These are phyloP conservation scores for Dioscorea cayenensis DNA, from an alignment of 116 monocot species.

Conservation along the genomic window DNA sequence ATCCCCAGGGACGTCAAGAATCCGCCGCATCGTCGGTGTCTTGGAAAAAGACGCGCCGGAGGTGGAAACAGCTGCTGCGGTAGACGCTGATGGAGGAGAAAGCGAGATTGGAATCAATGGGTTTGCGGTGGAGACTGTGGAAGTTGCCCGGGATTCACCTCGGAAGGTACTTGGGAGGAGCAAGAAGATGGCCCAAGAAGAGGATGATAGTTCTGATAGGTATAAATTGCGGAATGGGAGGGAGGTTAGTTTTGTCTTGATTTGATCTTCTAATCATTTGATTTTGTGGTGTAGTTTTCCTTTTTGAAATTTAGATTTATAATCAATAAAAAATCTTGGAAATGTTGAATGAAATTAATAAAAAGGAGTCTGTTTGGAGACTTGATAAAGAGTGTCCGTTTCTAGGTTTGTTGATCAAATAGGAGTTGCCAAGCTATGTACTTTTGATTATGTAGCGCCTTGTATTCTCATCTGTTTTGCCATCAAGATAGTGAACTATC, in stretches of 20 bases:
- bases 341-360: too few relatives aligned
- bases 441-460: too few relatives aligned
- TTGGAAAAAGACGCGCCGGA: constrained; percentile 10
- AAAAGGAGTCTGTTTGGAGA: too few relatives aligned
- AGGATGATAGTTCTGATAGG: constrained; percentile 12
- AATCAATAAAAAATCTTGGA: too few relatives aligned
- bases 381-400: too few relatives aligned
- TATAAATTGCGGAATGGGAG: constrained; percentile 47
- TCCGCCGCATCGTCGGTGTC: constrained; percentile 4
- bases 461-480: not conserved
- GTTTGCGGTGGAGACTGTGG: not conserved
- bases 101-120: not conserved
- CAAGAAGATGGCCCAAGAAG: constrained; percentile 19
- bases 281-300: not conserved
- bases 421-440: too few relatives aligned
- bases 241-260: constrained; percentile 29
- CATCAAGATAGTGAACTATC: not conserved
- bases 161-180: constrained; percentile 1
- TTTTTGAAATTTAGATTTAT: not conserved
- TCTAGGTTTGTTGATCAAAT: too few relatives aligned
- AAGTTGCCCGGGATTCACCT: not conserved
- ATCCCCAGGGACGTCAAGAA: not conserved
- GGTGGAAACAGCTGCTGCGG: not conserved
- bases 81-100: not conserved
- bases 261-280: not conserved